These are phyloP conservation scores for Cladosporium halotolerans DNA, from an alignment of 2,329 filamentous ascomycete genomes.

Conservation along the genomic window DNA sequence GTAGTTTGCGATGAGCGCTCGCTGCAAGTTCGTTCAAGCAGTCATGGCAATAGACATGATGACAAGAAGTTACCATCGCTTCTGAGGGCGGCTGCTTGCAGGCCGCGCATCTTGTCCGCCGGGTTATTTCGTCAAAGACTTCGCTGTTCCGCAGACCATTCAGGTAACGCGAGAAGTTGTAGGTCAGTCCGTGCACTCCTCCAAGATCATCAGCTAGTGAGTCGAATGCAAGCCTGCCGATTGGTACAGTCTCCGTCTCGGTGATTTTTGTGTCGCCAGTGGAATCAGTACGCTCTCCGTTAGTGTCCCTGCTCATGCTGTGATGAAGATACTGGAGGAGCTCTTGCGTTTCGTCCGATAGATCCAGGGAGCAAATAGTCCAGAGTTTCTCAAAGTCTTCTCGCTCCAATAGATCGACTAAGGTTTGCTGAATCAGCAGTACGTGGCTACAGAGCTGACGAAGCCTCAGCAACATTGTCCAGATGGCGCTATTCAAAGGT, in stretches of 20 bases:
- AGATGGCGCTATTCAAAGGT: slow-evolving; percentile 36
- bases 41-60: slow-evolving; percentile 49
- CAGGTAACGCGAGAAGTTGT: not conserved
- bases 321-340: not conserved
- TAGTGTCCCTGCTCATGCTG: slow-evolving; percentile 16
- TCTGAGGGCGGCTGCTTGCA: slow-evolving; percentile 38
- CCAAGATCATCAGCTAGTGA: not conserved
- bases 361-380: not conserved
- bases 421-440: slow-evolving; percentile 41
- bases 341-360: not conserved
- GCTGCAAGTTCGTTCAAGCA: slow-evolving; percentile 39
- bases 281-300: not conserved
- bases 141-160: not conserved
- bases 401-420: slow-evolving; percentile 40
- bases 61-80: slow-evolving; percentile 45
- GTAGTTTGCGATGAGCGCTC: slow-evolving; percentile 22
- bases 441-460: slow-evolving; percentile 48
- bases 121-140: not conserved
- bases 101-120: slow-evolving; percentile 34
- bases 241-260: not conserved
- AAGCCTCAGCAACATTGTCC: slow-evolving; percentile 45
- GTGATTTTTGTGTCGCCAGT: not conserved
- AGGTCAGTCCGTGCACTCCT: not conserved
- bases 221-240: not conserved
- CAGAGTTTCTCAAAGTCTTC: slow-evolving; percentile 41